Percentiles rank a stretch among this genome's conserved stretches.
phyloP scores from a whole-genome alignment of 179 eudicot species.

The Camellia oleifera region DNA sequence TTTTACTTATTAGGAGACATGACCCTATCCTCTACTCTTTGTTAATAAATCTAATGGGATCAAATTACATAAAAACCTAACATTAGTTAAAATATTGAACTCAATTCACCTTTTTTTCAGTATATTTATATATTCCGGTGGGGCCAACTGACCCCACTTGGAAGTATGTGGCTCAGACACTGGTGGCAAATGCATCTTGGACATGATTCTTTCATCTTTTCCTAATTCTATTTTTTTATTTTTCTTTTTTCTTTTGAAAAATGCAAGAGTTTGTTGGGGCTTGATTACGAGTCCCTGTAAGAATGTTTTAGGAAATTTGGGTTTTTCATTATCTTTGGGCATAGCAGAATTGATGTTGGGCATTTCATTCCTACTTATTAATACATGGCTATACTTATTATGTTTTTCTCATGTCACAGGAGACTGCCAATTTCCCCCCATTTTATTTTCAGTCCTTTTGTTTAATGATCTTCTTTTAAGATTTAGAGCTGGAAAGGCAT shows the following conservation, averaged over 20 bases:
- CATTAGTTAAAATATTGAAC: no score
- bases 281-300: background rate
- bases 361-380: background rate
- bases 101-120: no score
- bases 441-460: no score
- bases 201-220: background rate
- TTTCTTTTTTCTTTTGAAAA: background rate
- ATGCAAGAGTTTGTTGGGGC: background rate
- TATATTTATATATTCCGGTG: no score
- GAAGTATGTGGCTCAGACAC: no score
- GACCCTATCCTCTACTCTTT: no score
- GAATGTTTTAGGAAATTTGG: background rate
- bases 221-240: background rate
- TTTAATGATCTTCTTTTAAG: no score
- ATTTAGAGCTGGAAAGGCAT: background rate
- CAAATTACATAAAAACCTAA: no score
- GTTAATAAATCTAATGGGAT: no score
- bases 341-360: background rate
- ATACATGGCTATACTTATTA: background rate
- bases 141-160: no score
- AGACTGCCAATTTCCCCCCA: background rate
- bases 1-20: no score
- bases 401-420: background rate
- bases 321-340: background rate
- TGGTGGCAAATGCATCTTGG: background rate